These are phyloP conservation scores for Tolypocladium tundrense DNA, from an alignment of 2,329 filamentous ascomycete genomes.

Conservation along the genomic window DNA sequence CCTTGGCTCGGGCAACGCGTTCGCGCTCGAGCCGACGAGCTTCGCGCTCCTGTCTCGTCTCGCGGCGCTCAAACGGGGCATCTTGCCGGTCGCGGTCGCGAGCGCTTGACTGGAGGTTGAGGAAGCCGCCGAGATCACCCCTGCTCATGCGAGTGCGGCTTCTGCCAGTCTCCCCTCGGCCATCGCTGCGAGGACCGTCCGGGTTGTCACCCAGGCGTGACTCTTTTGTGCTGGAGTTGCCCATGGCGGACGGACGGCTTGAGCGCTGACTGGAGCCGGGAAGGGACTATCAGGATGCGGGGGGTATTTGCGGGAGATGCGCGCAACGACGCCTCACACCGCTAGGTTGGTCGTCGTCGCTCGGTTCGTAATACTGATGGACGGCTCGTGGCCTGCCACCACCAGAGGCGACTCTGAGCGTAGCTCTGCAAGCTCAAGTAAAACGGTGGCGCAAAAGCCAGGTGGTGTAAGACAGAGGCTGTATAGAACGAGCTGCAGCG, in stretches of 20 bases:
- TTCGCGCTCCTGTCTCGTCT: conserved; percentile 87
- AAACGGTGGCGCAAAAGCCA: neutral
- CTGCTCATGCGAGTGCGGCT: conserved; percentile 24
- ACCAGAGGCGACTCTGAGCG: neutral
- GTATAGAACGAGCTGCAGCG: neutral
- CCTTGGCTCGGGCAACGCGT: conserved; percentile 61
- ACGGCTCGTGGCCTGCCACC: neutral
- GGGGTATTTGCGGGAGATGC: neutral
- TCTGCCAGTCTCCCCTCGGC: conserved; percentile 12
- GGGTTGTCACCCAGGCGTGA: conserved; percentile 19
- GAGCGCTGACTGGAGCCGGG: neutral
- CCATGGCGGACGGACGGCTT: conserved; percentile 16
- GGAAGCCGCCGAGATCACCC: conserved; percentile 33
- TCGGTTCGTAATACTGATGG: neutral
- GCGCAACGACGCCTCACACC: neutral
- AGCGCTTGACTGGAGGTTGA: conserved; percentile 32
- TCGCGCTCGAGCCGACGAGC: conserved; percentile 78
- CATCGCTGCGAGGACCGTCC: conserved; percentile 9
- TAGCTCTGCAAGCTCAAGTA: neutral
- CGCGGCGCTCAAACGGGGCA: conserved; percentile 53
- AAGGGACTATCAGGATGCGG: neutral
- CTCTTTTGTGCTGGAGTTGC: conserved; percentile 29
- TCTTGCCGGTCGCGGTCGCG: conserved; percentile 26
- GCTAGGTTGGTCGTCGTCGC: neutral
- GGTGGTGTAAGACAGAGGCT: neutral